These are phyloP conservation scores for Oropetium thomaeum DNA, from an alignment of 176 grass and related monocot species.

Conservation along the genomic window DNA sequence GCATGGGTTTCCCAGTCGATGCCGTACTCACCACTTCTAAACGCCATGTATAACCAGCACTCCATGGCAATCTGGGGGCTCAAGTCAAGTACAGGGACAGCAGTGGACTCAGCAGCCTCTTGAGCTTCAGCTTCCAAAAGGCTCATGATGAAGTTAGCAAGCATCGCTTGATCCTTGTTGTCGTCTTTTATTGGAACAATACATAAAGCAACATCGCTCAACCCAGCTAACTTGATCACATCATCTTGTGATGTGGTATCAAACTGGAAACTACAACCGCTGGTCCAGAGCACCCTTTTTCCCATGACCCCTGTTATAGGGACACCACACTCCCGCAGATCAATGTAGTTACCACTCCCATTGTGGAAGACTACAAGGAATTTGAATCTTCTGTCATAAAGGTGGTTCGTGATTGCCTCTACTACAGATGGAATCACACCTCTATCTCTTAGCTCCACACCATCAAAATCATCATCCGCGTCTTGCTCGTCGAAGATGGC, in stretches of 20 bases:
- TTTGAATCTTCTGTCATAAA: background rate
- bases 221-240: rapidly evolving
- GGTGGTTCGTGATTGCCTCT: rapidly evolving
- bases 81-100: background rate
- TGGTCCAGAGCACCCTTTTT: background rate
- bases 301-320: rapidly evolving
- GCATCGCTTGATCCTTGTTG: no score
- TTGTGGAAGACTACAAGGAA: background rate
- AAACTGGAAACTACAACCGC: background rate
- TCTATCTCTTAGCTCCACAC: background rate
- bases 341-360: rapidly evolving
- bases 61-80: background rate
- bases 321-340: background rate
- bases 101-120: background rate
- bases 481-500: background rate
- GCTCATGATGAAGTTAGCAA: no score
- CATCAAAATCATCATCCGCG: background rate
- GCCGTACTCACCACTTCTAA: background rate
- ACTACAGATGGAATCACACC: rapidly evolving
- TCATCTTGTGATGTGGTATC: rapidly evolving
- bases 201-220: background rate
- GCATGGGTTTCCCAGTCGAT: background rate
- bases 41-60: background rate
- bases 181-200: background rate
- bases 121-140: background rate